Conservation (phyloP, 148 eudicot genomes). For the Persicaria tinctoria region DNA sequence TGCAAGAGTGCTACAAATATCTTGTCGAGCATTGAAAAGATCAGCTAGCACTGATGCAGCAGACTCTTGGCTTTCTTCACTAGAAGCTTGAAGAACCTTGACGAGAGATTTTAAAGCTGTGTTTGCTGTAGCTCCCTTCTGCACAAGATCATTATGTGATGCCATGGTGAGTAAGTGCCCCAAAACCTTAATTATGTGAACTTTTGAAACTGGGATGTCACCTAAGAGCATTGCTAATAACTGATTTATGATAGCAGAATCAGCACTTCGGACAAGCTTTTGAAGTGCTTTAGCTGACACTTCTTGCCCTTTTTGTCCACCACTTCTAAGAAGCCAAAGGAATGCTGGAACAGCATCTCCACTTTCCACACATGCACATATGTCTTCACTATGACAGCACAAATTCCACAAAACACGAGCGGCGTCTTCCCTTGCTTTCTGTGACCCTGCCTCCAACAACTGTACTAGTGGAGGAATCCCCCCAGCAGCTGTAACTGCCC, state of each 20-base stretch:
- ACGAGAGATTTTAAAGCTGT: conserved; percentile 66
- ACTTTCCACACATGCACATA: conserved; percentile 77
- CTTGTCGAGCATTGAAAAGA: conserved; percentile 58
- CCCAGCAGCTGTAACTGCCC: conserved; percentile 93
- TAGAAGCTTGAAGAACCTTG: conserved; percentile 55
- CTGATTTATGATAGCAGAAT: conserved; percentile 61
- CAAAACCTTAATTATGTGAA: conserved; percentile 45
- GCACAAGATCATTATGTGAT: conserved; percentile 48
- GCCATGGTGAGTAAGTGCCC: conserved; percentile 69
- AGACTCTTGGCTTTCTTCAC: conserved; percentile 61
- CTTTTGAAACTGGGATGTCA: conserved; percentile 56
- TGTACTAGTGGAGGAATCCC: conserved; percentile 88
- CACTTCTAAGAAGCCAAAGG: conserved; percentile 69
- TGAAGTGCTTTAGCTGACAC: conserved; percentile 54
- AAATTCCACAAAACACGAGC: conserved; percentile 59
- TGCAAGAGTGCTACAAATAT: conserved; percentile 66
- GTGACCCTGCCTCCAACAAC: conserved; percentile 61
- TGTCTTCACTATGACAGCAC: conserved; percentile 78
- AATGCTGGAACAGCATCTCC: conserved; percentile 73
- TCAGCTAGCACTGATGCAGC: conserved; percentile 83
- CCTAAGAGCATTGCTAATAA: conserved; percentile 66
- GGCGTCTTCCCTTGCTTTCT: conserved; percentile 65
- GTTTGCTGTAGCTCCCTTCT: conserved; percentile 51
- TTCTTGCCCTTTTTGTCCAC: conserved; percentile 64
- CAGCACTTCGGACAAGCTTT: conserved; percentile 52